Evolutionary conservation across 2,329 filamentous ascomycete species (phyloP), one percentile per base, ranked within the genome.

Genomic region (Aureobasidium zeae): DNA sequence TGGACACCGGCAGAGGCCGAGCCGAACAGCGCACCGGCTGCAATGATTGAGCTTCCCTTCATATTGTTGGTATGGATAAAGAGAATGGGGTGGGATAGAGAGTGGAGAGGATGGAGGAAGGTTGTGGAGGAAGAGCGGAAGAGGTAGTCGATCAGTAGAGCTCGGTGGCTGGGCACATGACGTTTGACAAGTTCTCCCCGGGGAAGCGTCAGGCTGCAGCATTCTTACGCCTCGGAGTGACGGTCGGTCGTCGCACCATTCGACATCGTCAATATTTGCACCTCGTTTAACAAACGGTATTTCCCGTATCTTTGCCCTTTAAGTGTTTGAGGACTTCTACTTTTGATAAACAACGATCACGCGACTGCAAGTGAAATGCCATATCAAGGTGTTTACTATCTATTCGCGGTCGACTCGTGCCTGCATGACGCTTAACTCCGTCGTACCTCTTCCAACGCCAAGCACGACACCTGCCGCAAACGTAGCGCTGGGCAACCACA

Each of bases 1-100:
- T 96, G 86, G 54, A 94, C 74, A 59, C 80, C 86, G 56, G 86
- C 89, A 62, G 84, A 76, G 63, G 83, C 83, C 63, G 82, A 79
- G 72, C 84, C 83, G 60, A 88, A 74, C 73, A 93, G 78, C 71
- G 81, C 74, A 59, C 81, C 79, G 69, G 79, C 79, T 63, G 86
- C 81, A 64, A 86, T 73, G 62, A 94, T 67, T 60, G 87, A 71
- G 68, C 81, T 72, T 66, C 79, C 79, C 81, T 93, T 95, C 89
- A 95, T 96, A 66, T 38, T 57, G 53, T 15, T 43, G 22, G 21
- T 33, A 13, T 26, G 30, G 30, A 12, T n/a, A n/a, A n/a, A 11
- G 13, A 15, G 31, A 12, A 26, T 34, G 39, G 20, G 12, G 5
- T 32, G 2, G 16, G 34, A 29, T 21, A 21, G 17, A 42, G 16